A percentile compares a stretch with the other conserved stretches of the same genome.
phyloP scores from a whole-genome alignment of 176 grass and related monocot genomes.

The Rhynchospora breviuscula region DNA sequence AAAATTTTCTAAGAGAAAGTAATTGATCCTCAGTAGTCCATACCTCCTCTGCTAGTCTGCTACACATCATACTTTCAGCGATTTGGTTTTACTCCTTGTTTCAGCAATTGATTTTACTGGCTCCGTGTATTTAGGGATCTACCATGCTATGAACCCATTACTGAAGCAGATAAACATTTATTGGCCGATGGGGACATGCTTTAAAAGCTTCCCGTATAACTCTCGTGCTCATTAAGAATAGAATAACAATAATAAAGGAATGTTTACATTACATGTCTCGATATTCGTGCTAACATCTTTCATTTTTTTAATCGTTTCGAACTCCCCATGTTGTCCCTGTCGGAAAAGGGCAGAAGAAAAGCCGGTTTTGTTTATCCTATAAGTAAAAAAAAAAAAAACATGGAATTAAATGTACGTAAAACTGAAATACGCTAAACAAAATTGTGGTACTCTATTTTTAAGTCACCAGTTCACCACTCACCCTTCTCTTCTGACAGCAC shows the following conservation, averaged over 20 bases:
- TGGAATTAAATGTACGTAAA: not conserved
- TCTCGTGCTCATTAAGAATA: constrained; percentile 17
- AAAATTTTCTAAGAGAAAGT: no score
- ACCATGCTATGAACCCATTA: constrained; percentile 1
- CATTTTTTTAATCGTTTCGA: constrained; percentile 23
- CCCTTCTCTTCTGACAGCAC: no score
- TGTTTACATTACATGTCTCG: constrained; percentile 10
- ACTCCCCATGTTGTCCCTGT: not conserved
- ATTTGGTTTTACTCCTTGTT: not conserved
- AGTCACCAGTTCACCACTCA: no score
- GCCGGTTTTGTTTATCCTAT: not conserved
- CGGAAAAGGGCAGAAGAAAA: constrained; percentile 13
- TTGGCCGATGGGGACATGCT: not conserved
- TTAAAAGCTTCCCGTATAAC: constrained; percentile 9
- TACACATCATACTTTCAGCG: not conserved
- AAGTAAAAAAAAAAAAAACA: not conserved
- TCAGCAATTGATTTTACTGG: not conserved
- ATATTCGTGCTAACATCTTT: constrained; percentile 14
- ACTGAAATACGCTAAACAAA: not conserved
- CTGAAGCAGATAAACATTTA: constrained; percentile 25
- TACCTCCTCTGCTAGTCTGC: not conserved
- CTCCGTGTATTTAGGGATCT: not conserved
- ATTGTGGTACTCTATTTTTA: no score
- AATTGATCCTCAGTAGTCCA: not conserved
- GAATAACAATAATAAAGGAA: not conserved